These are phyloP conservation scores for Gillenia trifoliata DNA, from an alignment of 306 rosid species.

Conservation along the genomic window DNA sequence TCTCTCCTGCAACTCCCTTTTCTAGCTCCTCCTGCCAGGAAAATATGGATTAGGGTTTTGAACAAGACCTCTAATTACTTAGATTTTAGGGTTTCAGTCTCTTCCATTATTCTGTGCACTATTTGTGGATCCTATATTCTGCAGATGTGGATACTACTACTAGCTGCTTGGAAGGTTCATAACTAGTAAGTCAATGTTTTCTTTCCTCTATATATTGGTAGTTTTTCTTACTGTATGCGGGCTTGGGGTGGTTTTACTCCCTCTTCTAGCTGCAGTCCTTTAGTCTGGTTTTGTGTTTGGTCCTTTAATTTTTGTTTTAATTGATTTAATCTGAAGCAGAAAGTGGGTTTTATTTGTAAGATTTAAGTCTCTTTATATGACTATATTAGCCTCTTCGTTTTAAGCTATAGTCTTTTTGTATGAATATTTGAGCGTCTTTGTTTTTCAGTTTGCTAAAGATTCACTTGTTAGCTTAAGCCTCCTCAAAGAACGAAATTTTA, in stretches of 20 bases:
- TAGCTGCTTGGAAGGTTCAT: neutral
- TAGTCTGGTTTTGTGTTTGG: neutral
- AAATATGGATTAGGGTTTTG: conserved; percentile 25
- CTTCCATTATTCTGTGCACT: neutral
- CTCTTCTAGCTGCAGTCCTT: neutral
- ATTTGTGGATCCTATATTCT: neutral
- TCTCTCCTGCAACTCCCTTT: conserved; percentile 5
- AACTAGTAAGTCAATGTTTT: neutral
- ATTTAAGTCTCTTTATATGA: neutral
- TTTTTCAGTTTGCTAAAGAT: neutral
- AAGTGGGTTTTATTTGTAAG: neutral
- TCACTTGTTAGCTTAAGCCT: neutral
- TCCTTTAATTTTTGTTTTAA: neutral
- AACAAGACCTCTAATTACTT: neutral
- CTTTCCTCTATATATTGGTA: neutral
- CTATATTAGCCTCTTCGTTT: neutral
- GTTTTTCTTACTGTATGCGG: neutral
- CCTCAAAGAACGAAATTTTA: neutral
- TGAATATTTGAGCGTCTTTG: neutral
- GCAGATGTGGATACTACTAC: neutral
- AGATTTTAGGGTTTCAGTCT: neutral
- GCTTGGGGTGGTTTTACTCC: neutral
- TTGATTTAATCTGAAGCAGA: neutral
- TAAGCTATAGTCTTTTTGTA: neutral
- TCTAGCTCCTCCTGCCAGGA: conserved; percentile 9